Conservation (phyloP, 2,329 filamentous ascomycete species). For the Xenoacremonium recifei region DNA sequence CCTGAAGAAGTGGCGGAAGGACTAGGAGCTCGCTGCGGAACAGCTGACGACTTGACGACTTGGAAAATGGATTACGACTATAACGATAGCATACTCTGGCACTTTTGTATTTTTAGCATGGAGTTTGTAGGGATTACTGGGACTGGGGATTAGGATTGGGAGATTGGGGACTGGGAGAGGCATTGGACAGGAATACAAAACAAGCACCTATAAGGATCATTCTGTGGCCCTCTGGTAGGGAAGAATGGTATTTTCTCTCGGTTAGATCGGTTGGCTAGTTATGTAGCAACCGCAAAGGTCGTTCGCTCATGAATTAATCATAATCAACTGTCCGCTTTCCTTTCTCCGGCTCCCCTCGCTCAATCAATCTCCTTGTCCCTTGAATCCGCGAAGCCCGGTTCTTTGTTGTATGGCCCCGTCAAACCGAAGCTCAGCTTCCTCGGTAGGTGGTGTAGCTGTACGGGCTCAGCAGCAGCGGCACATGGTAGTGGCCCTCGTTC, state of each 20-base stretch:
- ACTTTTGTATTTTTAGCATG: too few species aligned
- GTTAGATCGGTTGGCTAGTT: conserved; percentile 8
- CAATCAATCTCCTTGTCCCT: not conserved
- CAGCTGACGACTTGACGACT: conserved; percentile 13
- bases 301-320: conserved; percentile 22
- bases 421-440: conserved; percentile 52
- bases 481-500: conserved; percentile 70
- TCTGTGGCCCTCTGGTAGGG: conserved; percentile 23
- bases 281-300: conserved; percentile 8
- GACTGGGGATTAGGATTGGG: not conserved
- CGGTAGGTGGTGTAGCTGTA: conserved; percentile 83
- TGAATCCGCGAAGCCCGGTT: too few species aligned
- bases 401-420: not conserved
- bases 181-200: too few species aligned
- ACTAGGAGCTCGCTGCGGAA: conserved; percentile 20
- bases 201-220: conserved; percentile 8
- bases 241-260: conserved; percentile 10
- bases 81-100: too few species aligned
- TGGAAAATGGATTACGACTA: too few species aligned
- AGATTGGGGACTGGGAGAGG: conserved; percentile 2
- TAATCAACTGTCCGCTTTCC: conserved; percentile 6
- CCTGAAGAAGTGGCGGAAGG: conserved; percentile 22
- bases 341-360: conserved; percentile 3
- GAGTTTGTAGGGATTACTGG: too few species aligned
- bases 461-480: conserved; percentile 73